Evolutionary conservation across 306 rosid genomes (phyloP).

Genomic region (Ochetophila trinervis): DNA sequence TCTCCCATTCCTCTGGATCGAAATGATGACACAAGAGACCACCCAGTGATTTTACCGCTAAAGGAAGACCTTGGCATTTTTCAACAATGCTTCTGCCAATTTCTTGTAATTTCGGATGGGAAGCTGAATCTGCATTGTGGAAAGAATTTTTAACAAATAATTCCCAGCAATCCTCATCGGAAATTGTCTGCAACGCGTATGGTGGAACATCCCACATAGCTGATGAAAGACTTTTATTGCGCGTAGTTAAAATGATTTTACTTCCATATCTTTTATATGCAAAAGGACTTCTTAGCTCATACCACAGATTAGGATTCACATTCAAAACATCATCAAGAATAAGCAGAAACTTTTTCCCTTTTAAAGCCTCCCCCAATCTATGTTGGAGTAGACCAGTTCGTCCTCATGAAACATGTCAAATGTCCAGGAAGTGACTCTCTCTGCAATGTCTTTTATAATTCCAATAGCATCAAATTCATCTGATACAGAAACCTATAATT

Average conservation of each 20-base stretch:
- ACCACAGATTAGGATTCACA: too few species aligned
- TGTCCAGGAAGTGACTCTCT: background rate
- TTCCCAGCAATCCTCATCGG: background rate
- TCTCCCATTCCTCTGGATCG: background rate
- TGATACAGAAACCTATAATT: constrained; percentile 5
- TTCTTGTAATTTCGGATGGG: too few species aligned
- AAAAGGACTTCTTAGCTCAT: too few species aligned
- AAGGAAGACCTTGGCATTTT: too few species aligned
- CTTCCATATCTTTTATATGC: too few species aligned
- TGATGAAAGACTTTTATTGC: constrained; percentile 5
- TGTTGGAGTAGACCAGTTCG: too few species aligned
- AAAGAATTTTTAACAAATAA: constrained; percentile 6
- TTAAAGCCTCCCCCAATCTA: too few species aligned
- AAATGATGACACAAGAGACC: background rate
- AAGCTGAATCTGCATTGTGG: background rate
- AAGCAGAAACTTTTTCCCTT: too few species aligned
- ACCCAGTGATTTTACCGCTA: constrained; percentile 4
- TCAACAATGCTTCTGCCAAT: too few species aligned
- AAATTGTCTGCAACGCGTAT: background rate
- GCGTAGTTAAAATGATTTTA: constrained; percentile 14
- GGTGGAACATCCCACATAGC: background rate
- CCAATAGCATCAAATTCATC: background rate
- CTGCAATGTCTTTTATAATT: background rate
- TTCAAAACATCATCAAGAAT: too few species aligned
- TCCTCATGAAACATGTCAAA: background rate